Evolutionary conservation across 169 alveolate genomes (phyloP), one percentile per base, ranked within the genome.

Genomic region (Plasmodium vivax): DNA sequence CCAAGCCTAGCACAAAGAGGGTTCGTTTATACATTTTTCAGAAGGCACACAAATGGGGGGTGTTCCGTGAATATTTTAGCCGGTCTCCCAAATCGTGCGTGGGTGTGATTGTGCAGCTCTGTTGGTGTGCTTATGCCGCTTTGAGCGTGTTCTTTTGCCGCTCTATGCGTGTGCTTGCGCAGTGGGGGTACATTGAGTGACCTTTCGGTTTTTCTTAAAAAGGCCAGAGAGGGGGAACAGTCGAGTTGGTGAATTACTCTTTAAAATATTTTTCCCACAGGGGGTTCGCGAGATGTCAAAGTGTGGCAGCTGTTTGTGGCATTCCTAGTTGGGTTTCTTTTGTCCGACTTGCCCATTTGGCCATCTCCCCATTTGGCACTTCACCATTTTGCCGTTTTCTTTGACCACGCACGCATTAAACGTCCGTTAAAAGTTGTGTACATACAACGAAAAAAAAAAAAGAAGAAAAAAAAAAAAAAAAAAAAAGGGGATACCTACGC

Each of bases 11-110:
- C n/a, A 91, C 32, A n/a, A 71, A 8, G 6, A 72, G 38, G 32
- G 41, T 54, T 47, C 43, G 34, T 51, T 82, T 91, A 82, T 58
- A 32, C 95, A 91, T 91, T 82, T 91, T 91, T 19, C 3, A 7
- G 30, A 14, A 51, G 71, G 74, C 54, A 19, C 81, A 32, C 14
- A 2, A 34, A 54, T 84, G 54, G 23, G 72, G 43, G 30, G 2
- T 32, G 16, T 58, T 68, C 34, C 14, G 83, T 51, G n/a, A 68
- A 45, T 32, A 68, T 71, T 32, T 71, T 19, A 45, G 30, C 45
- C 10, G 32, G 56, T 34, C 9, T 34, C 62, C 19, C 62, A 51
- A 51, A 51, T 3, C 0, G 19, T 51, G 12, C 8, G 62, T 51
- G 62, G 9, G 9, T 51, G 27, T 51, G 62, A 19, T 51, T 51